Conservation (phyloP, 2,329 filamentous ascomycete genomes). For the Talaromyces islandicus region DNA sequence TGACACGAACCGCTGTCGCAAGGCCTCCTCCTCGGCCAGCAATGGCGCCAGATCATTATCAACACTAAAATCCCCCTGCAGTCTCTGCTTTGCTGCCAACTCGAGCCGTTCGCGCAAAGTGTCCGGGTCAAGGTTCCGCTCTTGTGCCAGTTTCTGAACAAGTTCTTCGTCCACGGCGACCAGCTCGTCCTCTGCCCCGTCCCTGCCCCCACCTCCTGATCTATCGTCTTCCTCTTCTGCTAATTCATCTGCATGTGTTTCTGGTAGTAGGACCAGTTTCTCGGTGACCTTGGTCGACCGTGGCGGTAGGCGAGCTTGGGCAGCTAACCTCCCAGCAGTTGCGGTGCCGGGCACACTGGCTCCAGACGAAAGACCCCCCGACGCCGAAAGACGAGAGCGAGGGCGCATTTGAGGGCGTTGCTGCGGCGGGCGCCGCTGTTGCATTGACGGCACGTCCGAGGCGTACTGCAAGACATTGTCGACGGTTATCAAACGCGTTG, state of each 20-base stretch:
- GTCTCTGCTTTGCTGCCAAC: constrained; percentile 20
- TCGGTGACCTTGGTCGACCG: constrained; percentile 92
- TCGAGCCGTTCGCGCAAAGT: constrained; percentile 25
- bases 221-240: constrained; percentile 43
- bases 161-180: constrained; percentile 29
- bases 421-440: constrained; percentile 64
- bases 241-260: constrained; percentile 55
- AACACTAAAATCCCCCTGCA: constrained; percentile 50
- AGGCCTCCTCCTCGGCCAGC: constrained; percentile 54
- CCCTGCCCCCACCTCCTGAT: constrained; percentile 35
- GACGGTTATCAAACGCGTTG: constrained; percentile 75
- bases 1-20: constrained; percentile 47
- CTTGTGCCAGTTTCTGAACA: constrained; percentile 25
- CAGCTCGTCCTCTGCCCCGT: constrained; percentile 32
- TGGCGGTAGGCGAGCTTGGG: constrained; percentile 62
- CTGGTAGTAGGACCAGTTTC: constrained; percentile 91
- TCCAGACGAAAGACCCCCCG: neutral
- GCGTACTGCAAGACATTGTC: constrained; percentile 93
- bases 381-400: constrained; percentile 26
- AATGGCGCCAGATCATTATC: constrained; percentile 48
- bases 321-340: constrained; percentile 51
- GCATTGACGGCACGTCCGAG: constrained; percentile 90
- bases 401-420: constrained; percentile 21
- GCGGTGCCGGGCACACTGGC: constrained; percentile 29
- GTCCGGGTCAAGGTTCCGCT: constrained; percentile 29